phyloP scores from a whole-genome alignment of 2,329 filamentous ascomycete species.

The Metarhizium robertsii region DNA sequence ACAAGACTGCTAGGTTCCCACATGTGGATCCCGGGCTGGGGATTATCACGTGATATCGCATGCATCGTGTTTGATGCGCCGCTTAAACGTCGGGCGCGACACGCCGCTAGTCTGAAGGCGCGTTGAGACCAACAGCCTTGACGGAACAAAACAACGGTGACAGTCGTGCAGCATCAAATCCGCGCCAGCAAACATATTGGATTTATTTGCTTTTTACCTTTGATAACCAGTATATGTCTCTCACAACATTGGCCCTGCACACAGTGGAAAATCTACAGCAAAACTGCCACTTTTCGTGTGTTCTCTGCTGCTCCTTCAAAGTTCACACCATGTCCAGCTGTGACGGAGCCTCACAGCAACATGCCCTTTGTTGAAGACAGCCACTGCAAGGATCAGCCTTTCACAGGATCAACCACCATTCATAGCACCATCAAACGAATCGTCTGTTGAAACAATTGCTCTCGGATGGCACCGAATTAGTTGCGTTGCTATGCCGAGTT shows the following conservation, averaged over 20 bases:
- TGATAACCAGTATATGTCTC: not conserved
- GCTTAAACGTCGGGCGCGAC: conserved; percentile 12
- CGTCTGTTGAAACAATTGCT: not conserved
- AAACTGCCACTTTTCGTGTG: not conserved
- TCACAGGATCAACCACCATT: conserved; percentile 3
- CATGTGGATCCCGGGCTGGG: no score
- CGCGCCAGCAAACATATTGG: not conserved
- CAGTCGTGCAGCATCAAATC: not conserved
- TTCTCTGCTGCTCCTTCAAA: not conserved
- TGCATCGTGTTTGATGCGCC: not conserved
- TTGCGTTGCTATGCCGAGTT: not conserved
- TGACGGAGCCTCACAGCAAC: conserved; percentile 9
- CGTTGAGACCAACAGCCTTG: not conserved
- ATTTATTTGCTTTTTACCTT: not conserved
- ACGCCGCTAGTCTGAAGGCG: conserved; percentile 1
- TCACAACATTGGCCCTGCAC: not conserved
- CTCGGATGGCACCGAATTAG: not conserved
- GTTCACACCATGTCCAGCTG: not conserved
- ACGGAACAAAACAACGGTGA: not conserved
- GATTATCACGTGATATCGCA: not conserved
- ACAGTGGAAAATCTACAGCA: not conserved
- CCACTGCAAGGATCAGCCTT: conserved; percentile 4
- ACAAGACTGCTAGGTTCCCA: no score
- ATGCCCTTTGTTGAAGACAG: conserved; percentile 17
- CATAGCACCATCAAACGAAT: conserved; percentile 2